Evolutionary conservation across 257 asterid species (phyloP).

Genomic region (Eustoma russellianum): DNA sequence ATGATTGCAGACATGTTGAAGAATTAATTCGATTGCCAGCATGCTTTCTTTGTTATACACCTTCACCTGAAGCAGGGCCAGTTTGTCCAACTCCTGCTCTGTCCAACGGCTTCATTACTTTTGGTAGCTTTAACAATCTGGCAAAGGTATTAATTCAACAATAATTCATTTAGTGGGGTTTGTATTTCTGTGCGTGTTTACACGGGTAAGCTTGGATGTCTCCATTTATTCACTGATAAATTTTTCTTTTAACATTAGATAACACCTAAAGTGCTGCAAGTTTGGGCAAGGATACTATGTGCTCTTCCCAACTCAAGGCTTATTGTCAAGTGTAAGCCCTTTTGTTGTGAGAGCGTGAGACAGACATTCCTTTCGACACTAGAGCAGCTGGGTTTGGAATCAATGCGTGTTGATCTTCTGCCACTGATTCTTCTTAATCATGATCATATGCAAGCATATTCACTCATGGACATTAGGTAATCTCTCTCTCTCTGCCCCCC

Average conservation of each 20-base stretch:
- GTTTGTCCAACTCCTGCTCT: conserved; percentile 81
- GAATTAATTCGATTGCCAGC: conserved; percentile 81
- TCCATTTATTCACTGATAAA: background rate
- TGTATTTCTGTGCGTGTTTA: conserved; percentile 3
- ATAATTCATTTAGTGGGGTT: background rate
- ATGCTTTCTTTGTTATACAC: conserved; percentile 92
- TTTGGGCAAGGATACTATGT: conserved; percentile 92
- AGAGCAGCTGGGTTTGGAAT: conserved; percentile 92
- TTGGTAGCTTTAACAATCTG: conserved; percentile 98
- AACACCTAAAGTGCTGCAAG: conserved; percentile 93
- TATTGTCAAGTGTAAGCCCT: conserved; percentile 94
- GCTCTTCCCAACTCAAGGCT: conserved; percentile 96
- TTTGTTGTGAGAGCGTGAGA: conserved; percentile 86
- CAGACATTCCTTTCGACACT: conserved; percentile 70
- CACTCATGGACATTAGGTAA: conserved; percentile 99
- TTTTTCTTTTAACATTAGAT: conserved; percentile 38
- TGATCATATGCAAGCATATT: conserved; percentile 98
- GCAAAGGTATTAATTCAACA: conserved; percentile 58
- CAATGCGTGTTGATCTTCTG: conserved; percentile 90
- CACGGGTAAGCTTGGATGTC: background rate
- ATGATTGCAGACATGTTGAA: conserved; percentile 78
- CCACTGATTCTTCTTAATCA: conserved; percentile 97
- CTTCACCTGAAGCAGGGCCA: conserved; percentile 98
- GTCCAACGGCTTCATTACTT: conserved; percentile 84
- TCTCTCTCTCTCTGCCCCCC: no score